A percentile compares a stretch with the other conserved stretches of the same genome.
Evolutionary conservation across 1,139 yeast species (phyloP).

Genomic region (Pichia cactophila): DNA sequence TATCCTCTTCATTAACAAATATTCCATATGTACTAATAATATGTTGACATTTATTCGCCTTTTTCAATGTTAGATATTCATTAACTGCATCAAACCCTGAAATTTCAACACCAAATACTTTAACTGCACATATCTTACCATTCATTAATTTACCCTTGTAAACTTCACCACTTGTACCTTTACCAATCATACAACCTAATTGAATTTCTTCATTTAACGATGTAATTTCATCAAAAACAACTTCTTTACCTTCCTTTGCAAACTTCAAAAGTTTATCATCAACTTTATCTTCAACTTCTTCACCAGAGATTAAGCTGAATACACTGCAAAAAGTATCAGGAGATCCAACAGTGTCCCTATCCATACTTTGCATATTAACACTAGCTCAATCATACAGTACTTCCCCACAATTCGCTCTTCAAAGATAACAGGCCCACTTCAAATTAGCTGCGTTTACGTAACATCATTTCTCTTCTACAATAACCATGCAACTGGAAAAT

Average conservation of each 20-base stretch:
- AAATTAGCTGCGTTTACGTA: too few relatives aligned
- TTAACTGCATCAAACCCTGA: slow-evolving; percentile 17
- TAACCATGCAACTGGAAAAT: not conserved
- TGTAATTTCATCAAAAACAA: not conserved
- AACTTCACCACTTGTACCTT: not conserved
- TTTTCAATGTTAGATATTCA: slow-evolving; percentile 19
- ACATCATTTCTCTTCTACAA: too few relatives aligned
- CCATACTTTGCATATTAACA: not conserved
- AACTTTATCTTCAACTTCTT: not conserved
- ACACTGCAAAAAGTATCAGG: not conserved
- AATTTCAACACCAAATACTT: not conserved
- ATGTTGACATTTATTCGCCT: not conserved
- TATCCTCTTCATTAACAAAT: not conserved
- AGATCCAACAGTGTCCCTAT: not conserved
- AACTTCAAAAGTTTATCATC: too few relatives aligned
- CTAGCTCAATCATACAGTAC: too few relatives aligned
- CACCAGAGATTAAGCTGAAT: not conserved
- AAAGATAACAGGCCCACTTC: too few relatives aligned
- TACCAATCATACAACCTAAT: not conserved
- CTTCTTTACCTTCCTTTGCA: too few relatives aligned
- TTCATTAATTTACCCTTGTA: not conserved
- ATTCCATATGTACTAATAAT: not conserved
- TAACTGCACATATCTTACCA: not conserved
- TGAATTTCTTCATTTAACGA: not conserved
- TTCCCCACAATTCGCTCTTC: too few relatives aligned